phyloP scores from a whole-genome alignment of 805 yeast species.

The Brettanomyces sp. region DNA sequence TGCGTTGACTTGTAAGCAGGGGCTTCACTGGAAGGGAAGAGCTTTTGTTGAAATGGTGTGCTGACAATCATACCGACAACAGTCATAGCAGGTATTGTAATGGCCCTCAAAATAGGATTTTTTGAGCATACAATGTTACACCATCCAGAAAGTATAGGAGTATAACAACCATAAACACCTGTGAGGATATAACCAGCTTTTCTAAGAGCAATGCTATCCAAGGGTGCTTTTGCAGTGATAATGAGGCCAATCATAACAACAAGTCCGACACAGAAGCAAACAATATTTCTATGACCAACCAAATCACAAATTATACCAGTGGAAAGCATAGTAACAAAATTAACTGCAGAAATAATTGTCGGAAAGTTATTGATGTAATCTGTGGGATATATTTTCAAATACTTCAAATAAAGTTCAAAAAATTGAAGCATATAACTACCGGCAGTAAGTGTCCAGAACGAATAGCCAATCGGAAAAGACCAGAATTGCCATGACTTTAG shows the following conservation, averaged over 20 bases:
- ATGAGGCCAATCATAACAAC: constrained; percentile 28
- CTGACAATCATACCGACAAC: constrained; percentile 17
- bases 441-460: constrained; percentile 19
- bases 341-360: constrained; percentile 46
- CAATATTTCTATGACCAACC: constrained; percentile 17
- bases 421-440: constrained; percentile 19
- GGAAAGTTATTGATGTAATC: constrained; percentile 42
- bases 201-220: constrained; percentile 9
- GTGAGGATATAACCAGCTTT: constrained; percentile 16
- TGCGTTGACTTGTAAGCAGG: constrained; percentile 19
- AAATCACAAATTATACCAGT: constrained; percentile 21
- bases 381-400: constrained; percentile 34
- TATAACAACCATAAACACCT: constrained; percentile 36
- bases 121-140: constrained; percentile 43
- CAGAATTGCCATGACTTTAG: constrained; percentile 40
- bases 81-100: constrained; percentile 19
- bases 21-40: constrained; percentile 26
- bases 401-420: constrained; percentile 30
- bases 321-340: constrained; percentile 34
- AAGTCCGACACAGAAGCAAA: constrained; percentile 37
- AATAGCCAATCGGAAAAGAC: constrained; percentile 16
- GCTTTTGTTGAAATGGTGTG: constrained; percentile 21
- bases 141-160: constrained; percentile 55
- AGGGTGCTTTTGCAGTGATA: constrained; percentile 12
- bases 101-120: constrained; percentile 18